Conservation (phyloP, 176 grass and related monocot species). For the Musa beccarii region DNA sequence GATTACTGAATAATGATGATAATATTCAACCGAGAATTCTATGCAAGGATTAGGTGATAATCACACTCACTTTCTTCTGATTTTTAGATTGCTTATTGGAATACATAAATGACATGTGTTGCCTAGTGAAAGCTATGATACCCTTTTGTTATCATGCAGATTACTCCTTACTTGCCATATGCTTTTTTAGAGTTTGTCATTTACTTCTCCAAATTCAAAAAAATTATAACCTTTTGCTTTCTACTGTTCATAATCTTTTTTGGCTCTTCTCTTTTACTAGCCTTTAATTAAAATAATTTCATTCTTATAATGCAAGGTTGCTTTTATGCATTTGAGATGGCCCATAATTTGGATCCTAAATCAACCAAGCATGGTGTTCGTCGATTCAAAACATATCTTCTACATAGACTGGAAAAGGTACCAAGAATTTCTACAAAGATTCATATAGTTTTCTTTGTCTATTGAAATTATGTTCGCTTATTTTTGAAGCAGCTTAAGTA, state of each 20-base stretch:
- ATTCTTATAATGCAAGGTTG: constrained; percentile 44
- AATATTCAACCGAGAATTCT: neutral
- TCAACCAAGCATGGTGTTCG: constrained; percentile 59
- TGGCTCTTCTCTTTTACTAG: too few species aligned
- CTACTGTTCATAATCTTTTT: neutral
- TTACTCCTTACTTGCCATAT: too few species aligned
- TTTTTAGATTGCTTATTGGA: neutral
- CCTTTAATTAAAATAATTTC: neutral
- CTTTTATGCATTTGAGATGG: constrained; percentile 83
- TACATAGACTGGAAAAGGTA: constrained; percentile 89
- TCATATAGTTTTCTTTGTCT: neutral
- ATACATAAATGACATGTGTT: neutral
- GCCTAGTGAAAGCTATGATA: too few species aligned
- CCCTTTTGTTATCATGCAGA: too few species aligned
- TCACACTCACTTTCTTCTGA: neutral
- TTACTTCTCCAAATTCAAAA: neutral
- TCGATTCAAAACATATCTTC: constrained; percentile 91
- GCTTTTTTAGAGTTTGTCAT: neutral
- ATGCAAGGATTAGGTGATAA: neutral
- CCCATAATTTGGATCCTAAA: constrained; percentile 53
- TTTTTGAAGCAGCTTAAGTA: too few species aligned
- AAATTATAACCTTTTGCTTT: neutral
- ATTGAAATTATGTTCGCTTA: neutral
- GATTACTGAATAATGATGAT: too few species aligned
- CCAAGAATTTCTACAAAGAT: neutral